Percentiles rank a stretch among this genome's conserved stretches.
Evolutionary conservation across 495 filamentous ascomycete genomes (phyloP).

Genomic region (Penicillium manginii): DNA sequence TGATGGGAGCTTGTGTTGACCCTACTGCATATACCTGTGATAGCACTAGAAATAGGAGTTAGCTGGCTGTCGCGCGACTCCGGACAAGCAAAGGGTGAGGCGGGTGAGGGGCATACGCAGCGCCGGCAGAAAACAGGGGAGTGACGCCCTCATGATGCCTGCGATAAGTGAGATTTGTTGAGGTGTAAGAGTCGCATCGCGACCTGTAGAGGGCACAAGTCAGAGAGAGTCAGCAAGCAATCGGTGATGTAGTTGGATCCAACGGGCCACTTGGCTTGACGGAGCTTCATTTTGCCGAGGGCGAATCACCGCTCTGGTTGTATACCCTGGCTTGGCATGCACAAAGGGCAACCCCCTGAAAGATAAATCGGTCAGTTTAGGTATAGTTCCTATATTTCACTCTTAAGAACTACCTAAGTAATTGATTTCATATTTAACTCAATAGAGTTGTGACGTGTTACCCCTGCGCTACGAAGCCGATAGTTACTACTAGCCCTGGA

Average conservation of each 20-base stretch:
- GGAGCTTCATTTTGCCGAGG: slow-evolving; percentile 48
- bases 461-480: too few species aligned
- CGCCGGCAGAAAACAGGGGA: slow-evolving; percentile 43
- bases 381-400: too few species aligned
- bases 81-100: not conserved
- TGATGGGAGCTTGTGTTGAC: slow-evolving; percentile 27
- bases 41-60: slow-evolving; percentile 39
- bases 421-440: too few species aligned
- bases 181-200: slow-evolving; percentile 45
- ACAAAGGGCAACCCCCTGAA: too few species aligned
- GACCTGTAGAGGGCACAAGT: slow-evolving; percentile 23
- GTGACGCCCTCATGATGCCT: slow-evolving; percentile 47
- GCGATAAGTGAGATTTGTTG: slow-evolving; percentile 20
- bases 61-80: slow-evolving; percentile 23
- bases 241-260: slow-evolving; percentile 27
- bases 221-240: slow-evolving; percentile 11
- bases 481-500: too few species aligned
- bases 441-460: too few species aligned
- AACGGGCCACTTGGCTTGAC: slow-evolving; percentile 51
- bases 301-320: slow-evolving; percentile 25
- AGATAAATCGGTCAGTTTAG: too few species aligned
- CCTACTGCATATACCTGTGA: slow-evolving; percentile 38
- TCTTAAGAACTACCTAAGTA: too few species aligned
- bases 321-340: slow-evolving; percentile 2
- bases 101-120: slow-evolving; percentile 37